Evolutionary conservation across 305 asterid genomes (phyloP), one percentile per base, ranked within the genome.

Genomic region (Petunia hybrid): DNA sequence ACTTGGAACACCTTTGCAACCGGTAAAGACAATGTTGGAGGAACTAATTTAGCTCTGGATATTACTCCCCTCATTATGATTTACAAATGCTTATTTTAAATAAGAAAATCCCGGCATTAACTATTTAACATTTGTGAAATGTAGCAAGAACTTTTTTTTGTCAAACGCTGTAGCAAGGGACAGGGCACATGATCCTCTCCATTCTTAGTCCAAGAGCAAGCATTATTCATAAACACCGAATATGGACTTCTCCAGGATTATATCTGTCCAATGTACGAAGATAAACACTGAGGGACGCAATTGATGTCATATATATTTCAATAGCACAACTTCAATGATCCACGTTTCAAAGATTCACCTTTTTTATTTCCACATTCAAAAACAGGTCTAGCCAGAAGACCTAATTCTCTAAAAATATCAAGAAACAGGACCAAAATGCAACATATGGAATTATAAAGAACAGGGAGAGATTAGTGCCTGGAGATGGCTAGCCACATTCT

Each of bases 401-500:
- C 56, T 38, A 67, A 63, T 78, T 4, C 55, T 22, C 79, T 48
- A 51, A 73, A 10, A 56, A 45, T 39, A 62, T 55, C 46, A 55
- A 51, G 69, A 78, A 74, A 71, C 3, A 5, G 64, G 38, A 74
- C 64, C 53, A 63, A 38, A 74, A 53, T 51, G 48, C 63, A 12
- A 53, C 63, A 64, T 67, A 53, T 36, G 59, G 80, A 39, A 59
- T 38, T 38, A 31, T 38, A 48, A 66, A 63, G 74, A 70, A 77
- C 46, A 74, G 22, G 35, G 64, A 80, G 80, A 71, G 77, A 48
- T 59, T 48, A 71, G 69, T 87, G 80, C 98, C 97, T 94, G 98
- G 59, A 94, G 97, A 92, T 94, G 98, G 87, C 98, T 94, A 1
- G 98, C 97, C 78, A 94, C 98, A 46, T 94, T 94, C 83, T 93